A percentile compares a stretch with the other conserved stretches of the same genome.
Evolutionary conservation across 2,329 filamentous ascomycete species (phyloP).

Genomic region (Madurella mycetomatis): DNA sequence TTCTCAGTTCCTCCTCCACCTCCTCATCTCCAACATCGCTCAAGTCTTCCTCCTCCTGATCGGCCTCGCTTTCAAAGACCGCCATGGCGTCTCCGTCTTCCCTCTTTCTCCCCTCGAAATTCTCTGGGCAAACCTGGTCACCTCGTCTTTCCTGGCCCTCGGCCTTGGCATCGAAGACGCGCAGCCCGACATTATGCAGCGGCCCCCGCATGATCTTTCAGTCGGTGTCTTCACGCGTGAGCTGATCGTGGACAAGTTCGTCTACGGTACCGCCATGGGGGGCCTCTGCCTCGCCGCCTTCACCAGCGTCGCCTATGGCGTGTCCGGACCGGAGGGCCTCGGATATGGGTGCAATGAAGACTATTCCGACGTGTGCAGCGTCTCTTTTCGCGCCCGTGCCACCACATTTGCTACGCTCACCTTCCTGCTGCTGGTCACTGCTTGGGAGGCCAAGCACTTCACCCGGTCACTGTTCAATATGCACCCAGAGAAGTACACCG

Average conservation of each 20-base stretch:
- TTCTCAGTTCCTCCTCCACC: conserved; percentile 56
- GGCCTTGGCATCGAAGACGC: conserved; percentile 68
- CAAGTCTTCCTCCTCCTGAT: conserved; percentile 66
- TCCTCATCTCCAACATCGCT: conserved; percentile 65
- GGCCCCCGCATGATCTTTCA: conserved; percentile 58
- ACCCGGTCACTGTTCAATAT: conserved; percentile 65
- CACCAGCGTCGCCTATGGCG: conserved; percentile 53
- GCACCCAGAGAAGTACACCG: conserved; percentile 48
- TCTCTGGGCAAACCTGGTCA: conserved; percentile 72
- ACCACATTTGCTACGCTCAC: conserved; percentile 66
- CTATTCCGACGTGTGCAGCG: conserved; percentile 46
- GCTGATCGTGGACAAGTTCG: conserved; percentile 61
- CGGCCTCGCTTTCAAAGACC: conserved; percentile 65
- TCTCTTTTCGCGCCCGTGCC: conserved; percentile 60
- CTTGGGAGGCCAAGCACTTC: conserved; percentile 72
- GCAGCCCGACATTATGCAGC: conserved; percentile 61
- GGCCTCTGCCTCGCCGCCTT: conserved; percentile 58
- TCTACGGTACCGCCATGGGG: conserved; percentile 62
- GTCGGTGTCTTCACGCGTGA: conserved; percentile 61
- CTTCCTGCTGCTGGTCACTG: conserved; percentile 63
- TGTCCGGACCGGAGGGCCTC: conserved; percentile 44
- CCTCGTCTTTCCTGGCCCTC: conserved; percentile 66
- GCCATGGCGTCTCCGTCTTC: conserved; percentile 56
- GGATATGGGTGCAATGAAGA: conserved; percentile 55
- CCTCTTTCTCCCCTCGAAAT: conserved; percentile 69